Base-by-base conservation (phyloP, 805 yeast genomes). In the Monosporozyma siamensis region DNA sequence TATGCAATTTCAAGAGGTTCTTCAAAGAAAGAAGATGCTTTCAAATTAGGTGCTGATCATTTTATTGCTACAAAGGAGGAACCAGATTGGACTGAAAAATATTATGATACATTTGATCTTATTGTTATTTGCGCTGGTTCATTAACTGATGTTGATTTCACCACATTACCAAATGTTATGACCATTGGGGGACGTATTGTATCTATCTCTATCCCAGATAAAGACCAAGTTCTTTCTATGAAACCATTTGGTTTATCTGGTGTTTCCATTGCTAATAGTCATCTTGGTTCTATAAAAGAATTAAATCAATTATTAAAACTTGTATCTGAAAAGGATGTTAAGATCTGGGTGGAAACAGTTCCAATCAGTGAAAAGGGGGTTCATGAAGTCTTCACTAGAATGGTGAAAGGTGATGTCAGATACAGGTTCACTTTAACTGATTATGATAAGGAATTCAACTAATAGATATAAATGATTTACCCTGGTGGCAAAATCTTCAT, bases 11-110 rank as follows among this genome's bases (percentile, higher is more conserved):
- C 80, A 15, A 67, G 82, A 63, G 56, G 70, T 17, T 55, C 63
- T 12, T 51, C 70, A 30, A 77, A 77, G 63, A 71, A 66, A 52
- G 72, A 66, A 34, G 70, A 73, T 44, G 75, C 80, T n/a, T 7
- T 56, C 18, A 54, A 66, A 44, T 64, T 77, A 57, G 81, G 82
- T 44, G 80, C 79, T 27, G 71, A 70, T 46, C 66, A 64, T 9
- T 75, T 67, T 53, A 55, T 78, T 52, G 80, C 84, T 27, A 78
- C 82, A 5, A 65, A 61, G 29, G 79, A 73, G 48, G 56, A 70
- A 52, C 48, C 61, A 54, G 56, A 66, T 40, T 76, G 78, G 75
- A 48, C 50, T 10, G 44, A 41, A 12, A 51, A 58, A 29, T 52
- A 61, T 37, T 50, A 42, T 12, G 69, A 65, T 46, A 51, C 56